Evolutionary conservation across 106 monocot species (phyloP).

Genomic region (Acorus calamus): DNA sequence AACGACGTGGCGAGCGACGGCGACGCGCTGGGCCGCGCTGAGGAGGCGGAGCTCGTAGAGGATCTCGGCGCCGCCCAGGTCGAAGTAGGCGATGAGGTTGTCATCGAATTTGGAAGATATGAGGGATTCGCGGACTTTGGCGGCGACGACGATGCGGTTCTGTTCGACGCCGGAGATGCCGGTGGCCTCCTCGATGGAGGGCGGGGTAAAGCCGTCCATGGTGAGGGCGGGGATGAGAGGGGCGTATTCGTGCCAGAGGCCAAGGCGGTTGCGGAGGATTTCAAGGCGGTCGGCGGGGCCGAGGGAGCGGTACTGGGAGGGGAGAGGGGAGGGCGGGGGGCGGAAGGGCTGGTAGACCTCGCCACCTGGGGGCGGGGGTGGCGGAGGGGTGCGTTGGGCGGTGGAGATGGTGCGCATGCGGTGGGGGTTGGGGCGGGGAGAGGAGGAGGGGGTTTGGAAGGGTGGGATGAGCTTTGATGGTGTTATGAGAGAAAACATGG

Average conservation of each 20-base stretch:
- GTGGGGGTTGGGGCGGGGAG: background rate
- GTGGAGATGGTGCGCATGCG: background rate
- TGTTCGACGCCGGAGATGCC: constrained; percentile 83
- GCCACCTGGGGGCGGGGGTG: constrained; percentile 35
- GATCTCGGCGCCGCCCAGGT: constrained; percentile 54
- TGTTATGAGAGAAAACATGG: too few species aligned
- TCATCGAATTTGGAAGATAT: constrained; percentile 26
- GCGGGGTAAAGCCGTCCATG: constrained; percentile 65
- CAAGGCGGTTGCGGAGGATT: constrained; percentile 77
- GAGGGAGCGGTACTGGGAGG: constrained; percentile 45
- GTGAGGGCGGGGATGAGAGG: constrained; percentile 64
- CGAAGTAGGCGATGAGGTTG: constrained; percentile 54
- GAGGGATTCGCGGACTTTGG: constrained; percentile 79
- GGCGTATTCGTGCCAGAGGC: constrained; percentile 88
- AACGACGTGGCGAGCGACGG: constrained; percentile 33
- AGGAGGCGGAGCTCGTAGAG: constrained; percentile 89
- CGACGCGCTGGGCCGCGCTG: constrained; percentile 40
- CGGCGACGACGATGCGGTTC: constrained; percentile 62
- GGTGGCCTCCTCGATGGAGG: constrained; percentile 81
- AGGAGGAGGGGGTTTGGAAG: background rate
- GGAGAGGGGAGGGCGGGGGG: constrained; percentile 72
- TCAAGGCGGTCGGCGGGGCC: constrained; percentile 43
- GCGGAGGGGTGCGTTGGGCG: constrained; percentile 34
- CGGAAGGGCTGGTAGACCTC: constrained; percentile 87
- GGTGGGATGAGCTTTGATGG: background rate